Evolutionary conservation across 371 early-diverging fungal species (phyloP).

Genomic region (Choanephora cucurbitarum): DNA sequence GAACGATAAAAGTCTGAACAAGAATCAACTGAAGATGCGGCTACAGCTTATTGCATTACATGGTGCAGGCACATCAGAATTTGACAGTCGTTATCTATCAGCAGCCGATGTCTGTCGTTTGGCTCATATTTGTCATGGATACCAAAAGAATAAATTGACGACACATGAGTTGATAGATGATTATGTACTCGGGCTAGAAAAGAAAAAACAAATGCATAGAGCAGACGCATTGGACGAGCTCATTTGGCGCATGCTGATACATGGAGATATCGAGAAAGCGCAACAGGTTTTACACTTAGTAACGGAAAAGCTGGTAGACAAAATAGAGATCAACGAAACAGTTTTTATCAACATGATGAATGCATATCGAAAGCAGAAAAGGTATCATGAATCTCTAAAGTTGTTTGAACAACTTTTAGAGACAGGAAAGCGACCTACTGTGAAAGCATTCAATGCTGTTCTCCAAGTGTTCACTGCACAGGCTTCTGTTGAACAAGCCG

Average conservation of each 20-base stretch:
- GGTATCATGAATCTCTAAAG: conserved; percentile 34
- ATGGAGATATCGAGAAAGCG: conserved; percentile 22
- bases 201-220: conserved; percentile 18
- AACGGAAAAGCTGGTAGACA: neutral
- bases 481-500: conserved; percentile 35
- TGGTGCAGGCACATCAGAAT: conserved; percentile 19
- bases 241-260: conserved; percentile 24
- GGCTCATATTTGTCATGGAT: conserved; percentile 29
- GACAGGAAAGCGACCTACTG: conserved; percentile 34
- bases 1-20: conserved; percentile 19
- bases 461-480: conserved; percentile 50
- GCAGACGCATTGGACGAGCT: conserved; percentile 32
- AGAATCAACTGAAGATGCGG: conserved; percentile 23
- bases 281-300: conserved; percentile 17
- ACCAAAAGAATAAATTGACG: conserved; percentile 4
- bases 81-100: conserved; percentile 21
- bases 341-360: conserved; percentile 37
- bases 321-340: conserved; percentile 22
- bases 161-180: conserved; percentile 24
- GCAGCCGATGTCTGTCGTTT: conserved; percentile 28
- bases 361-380: conserved; percentile 22
- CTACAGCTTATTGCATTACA: conserved; percentile 27
- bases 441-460: conserved; percentile 47
- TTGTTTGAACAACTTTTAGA: conserved; percentile 45
- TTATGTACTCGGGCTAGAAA: conserved; percentile 16